A percentile compares a stretch with the other conserved stretches of the same genome.
phyloP scores from a whole-genome alignment of 2,329 filamentous ascomycete species.

The Graphilbum sp. region DNA sequence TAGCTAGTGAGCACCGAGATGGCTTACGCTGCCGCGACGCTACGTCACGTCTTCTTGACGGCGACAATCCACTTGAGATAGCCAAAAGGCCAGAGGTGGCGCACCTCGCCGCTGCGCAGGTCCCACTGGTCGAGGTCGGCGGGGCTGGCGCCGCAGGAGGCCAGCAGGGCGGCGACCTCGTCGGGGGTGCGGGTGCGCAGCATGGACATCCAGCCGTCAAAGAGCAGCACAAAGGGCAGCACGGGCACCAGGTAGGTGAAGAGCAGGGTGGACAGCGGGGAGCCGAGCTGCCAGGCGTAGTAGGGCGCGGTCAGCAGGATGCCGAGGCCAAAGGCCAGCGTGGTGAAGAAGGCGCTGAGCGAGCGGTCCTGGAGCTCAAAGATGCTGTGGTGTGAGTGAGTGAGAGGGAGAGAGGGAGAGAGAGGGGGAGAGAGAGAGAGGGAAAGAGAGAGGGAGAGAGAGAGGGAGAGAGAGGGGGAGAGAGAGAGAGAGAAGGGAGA shows the following conservation, averaged over 20 bases:
- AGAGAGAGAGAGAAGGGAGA: too few species aligned
- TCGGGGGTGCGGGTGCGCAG: constrained; percentile 49
- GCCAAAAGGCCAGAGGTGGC: constrained; percentile 33
- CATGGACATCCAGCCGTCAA: constrained; percentile 53
- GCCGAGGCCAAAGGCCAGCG: constrained; percentile 34
- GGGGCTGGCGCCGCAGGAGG: constrained; percentile 28
- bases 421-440: too few species aligned
- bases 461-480: too few species aligned
- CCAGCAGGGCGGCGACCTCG: constrained; percentile 46
- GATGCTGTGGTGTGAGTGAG: constrained; percentile 27
- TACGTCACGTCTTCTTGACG: constrained; percentile 19
- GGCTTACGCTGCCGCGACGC: too few species aligned
- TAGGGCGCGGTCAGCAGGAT: constrained; percentile 34
- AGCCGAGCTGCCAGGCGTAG: constrained; percentile 34
- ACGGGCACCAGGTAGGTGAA: constrained; percentile 52
- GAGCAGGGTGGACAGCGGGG: constrained; percentile 34
- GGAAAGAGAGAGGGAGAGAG: too few species aligned
- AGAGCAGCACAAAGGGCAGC: constrained; percentile 48
- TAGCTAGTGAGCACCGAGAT: too few species aligned
- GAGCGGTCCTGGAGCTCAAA: constrained; percentile 59
- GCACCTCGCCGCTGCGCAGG: constrained; percentile 27
- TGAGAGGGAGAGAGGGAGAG: neutral
- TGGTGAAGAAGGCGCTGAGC: constrained; percentile 33
- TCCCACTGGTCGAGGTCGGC: constrained; percentile 25
- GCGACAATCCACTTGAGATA: constrained; percentile 36